phyloP scores from a whole-genome alignment of 2,329 filamentous ascomycete genomes.

The Triangularia verruculosa region DNA sequence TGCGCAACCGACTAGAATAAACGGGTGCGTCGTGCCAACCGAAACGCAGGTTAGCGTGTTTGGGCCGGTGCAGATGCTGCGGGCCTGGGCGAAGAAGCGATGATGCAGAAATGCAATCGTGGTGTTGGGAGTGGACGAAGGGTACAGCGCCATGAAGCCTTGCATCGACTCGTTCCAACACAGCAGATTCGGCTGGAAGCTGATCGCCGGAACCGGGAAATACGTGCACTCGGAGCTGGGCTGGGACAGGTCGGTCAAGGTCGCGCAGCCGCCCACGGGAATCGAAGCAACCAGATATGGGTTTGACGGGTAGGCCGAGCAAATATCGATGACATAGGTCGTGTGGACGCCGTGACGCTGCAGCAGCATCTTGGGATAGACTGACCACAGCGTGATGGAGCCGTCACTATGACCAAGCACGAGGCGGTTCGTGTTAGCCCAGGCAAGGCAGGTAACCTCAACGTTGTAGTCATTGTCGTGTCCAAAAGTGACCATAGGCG shows the following conservation, averaged over 20 bases:
- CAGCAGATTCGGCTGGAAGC: constrained; percentile 52
- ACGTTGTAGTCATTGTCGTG: constrained; percentile 47
- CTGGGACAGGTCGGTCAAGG: constrained; percentile 50
- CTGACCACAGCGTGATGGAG: constrained; percentile 55
- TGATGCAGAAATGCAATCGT: constrained; percentile 52
- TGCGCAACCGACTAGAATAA: constrained; percentile 49
- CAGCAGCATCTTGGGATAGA: constrained; percentile 48
- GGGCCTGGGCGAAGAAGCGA: constrained; percentile 51
- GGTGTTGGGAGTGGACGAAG: constrained; percentile 52
- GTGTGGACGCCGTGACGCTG: constrained; percentile 53
- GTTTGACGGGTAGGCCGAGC: constrained; percentile 54
- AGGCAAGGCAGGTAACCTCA: constrained; percentile 51
- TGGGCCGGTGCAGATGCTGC: constrained; percentile 50
- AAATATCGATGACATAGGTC: constrained; percentile 52
- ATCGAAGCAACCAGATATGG: constrained; percentile 55
- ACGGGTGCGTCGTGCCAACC: constrained; percentile 51
- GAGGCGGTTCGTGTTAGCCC: constrained; percentile 54
- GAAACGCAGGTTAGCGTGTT: constrained; percentile 50
- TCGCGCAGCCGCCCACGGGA: constrained; percentile 52
- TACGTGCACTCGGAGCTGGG: constrained; percentile 54
- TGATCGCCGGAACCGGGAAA: constrained; percentile 48
- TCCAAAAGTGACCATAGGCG: constrained; percentile 44
- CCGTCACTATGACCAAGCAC: constrained; percentile 56
- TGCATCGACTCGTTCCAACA: constrained; percentile 55
- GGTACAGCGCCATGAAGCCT: constrained; percentile 52